Conservation (phyloP, 176 grass and related monocot genomes). For the Oryza coarctata region DNA sequence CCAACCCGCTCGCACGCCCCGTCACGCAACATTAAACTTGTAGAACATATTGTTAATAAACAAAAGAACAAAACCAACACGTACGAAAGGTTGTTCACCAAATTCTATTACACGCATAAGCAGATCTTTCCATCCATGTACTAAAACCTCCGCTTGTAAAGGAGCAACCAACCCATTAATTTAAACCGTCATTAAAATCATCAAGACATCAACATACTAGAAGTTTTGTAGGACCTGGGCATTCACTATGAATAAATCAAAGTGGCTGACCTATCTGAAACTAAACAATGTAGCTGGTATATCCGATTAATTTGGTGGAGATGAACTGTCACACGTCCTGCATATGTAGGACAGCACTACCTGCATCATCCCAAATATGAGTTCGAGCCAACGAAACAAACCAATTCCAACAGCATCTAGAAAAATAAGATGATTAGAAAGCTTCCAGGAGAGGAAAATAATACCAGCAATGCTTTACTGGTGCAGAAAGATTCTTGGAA, state of each 20-base stretch:
- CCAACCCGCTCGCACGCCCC: too few species aligned
- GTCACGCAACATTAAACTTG: neutral
- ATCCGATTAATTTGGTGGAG: conserved; percentile 29
- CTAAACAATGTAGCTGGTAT: neutral
- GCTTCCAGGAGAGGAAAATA: conserved; percentile 16
- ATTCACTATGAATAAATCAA: neutral
- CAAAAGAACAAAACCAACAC: neutral
- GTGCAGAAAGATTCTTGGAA: conserved; percentile 8
- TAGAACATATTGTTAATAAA: neutral
- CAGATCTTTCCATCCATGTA: neutral
- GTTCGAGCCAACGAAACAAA: conserved; percentile 14
- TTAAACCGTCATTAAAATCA: neutral
- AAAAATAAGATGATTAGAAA: neutral
- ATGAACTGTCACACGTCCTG: conserved; percentile 27
- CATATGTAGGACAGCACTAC: conserved; percentile 23
- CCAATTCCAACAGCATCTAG: conserved; percentile 1
- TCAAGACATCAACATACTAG: neutral
- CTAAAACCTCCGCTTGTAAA: neutral
- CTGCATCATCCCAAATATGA: conserved; percentile 26
- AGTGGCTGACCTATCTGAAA: neutral
- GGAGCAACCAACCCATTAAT: neutral
- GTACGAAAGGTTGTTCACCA: neutral
- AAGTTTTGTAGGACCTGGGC: neutral
- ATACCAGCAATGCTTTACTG: neutral
- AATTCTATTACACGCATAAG: neutral